Base-by-base conservation (phyloP, 495 filamentous ascomycete genomes). In the Aspergillus bridgeri region DNA sequence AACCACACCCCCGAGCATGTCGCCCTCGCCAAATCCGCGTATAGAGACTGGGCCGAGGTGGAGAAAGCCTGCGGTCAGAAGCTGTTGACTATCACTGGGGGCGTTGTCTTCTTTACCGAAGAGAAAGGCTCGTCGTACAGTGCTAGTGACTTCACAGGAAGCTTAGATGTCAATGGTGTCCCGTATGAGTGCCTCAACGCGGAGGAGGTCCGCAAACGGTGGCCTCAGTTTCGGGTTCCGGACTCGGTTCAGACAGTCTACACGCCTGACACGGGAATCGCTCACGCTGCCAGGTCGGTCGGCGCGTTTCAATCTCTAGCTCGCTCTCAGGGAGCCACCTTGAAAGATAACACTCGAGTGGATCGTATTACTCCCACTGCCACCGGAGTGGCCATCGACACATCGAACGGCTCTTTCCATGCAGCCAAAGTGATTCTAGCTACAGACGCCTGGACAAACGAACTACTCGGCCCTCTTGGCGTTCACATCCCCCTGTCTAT, bases 371-470 rank as follows among this genome's bases (percentile, higher is more conserved):
- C 56, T 19, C 67, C 67, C 4, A 61, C 60, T 17, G 15, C 9
- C 15, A 17, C 47, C 1, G 63, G 56, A 15, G 58, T 59, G 13
- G 51, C 61, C 15, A 68, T 70, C 11, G 49, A 70, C 21, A 70
- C 67, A 6, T 62, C 65, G 2, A 68, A 63, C 6, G 61, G 65
- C 20, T 56, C 50, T 7, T 62, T 68, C 51, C 57, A 58, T 24
- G 65, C 65, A 13, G 23, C 29, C 18, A 70, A 68, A 33, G 63
- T 70, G 48, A 65, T 70, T 27, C 57, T 70, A 8, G 47, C 67
- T 11, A 63, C 67, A 0, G 67, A 70, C 43, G 67, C 65, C 7
- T 70, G 65, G 67, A 66, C 60, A 25, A 68, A 70, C 38, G 64
- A 68, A 43, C 60, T 70, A 9, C 63, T 70, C 20, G 59, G 53